Conservation (phyloP, 192 early-diverging fungal genomes). For the Bifiguratus adelaidae region DNA sequence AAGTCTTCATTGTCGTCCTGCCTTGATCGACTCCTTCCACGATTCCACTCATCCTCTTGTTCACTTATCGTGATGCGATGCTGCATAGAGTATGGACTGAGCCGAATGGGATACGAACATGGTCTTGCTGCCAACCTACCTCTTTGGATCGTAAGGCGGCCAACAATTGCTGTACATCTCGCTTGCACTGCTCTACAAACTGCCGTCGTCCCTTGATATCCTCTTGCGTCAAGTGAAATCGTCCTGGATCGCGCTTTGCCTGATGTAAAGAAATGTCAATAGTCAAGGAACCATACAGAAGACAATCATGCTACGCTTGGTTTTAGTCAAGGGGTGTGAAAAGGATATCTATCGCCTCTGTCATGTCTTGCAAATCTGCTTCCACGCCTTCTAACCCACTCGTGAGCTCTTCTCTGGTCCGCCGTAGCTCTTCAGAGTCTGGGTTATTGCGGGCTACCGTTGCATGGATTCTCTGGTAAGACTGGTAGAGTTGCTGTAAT, state of each 20-base stretch:
- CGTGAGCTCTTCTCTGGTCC: conserved; percentile 40
- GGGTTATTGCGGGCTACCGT: conserved; percentile 39
- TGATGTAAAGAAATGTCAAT: neutral
- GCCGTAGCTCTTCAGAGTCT: conserved; percentile 36
- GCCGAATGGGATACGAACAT: too few relatives aligned
- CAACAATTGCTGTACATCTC: neutral
- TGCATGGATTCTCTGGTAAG: conserved; percentile 40
- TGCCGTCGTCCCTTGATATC: neutral
- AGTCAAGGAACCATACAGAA: neutral
- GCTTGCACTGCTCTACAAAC: neutral
- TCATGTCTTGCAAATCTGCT: conserved; percentile 39
- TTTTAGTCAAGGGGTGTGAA: neutral
- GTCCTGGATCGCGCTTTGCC: neutral
- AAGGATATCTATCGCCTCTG: conserved; percentile 35
- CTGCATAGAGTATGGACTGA: too few relatives aligned
- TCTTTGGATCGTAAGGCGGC: too few relatives aligned
- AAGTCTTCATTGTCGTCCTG: conserved; percentile 16
- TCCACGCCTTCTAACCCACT: conserved; percentile 23
- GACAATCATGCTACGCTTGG: neutral
- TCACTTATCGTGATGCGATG: too few relatives aligned
- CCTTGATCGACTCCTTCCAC: neutral
- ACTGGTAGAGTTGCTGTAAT: conserved; percentile 28
- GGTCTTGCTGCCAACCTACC: conserved; percentile 2
- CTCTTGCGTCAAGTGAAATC: neutral
- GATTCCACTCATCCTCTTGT: too few relatives aligned